A percentile compares a stretch with the other conserved stretches of the same genome.
Evolutionary conservation across 176 grass and related monocot genomes (phyloP).

Genomic region (Neostapfia colusana): DNA sequence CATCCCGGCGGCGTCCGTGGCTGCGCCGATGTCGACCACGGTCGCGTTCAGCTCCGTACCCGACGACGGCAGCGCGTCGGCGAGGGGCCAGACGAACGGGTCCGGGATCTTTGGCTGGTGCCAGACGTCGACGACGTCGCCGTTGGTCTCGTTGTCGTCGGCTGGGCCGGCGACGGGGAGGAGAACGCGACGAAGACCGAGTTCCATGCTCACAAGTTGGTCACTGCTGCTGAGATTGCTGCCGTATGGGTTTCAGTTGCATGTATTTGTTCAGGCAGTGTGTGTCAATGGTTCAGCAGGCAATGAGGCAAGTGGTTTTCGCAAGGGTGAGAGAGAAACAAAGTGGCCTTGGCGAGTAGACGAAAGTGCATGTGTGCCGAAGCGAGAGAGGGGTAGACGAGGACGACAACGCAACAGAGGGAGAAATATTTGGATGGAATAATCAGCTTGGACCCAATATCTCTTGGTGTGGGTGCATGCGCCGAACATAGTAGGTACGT

Average conservation of each 20-base stretch:
- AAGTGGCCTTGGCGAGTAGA: too few species aligned
- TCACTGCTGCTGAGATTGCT: background rate
- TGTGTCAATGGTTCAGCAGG: too few species aligned
- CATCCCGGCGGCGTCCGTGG: constrained; percentile 37
- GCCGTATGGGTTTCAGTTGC: background rate
- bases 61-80: constrained; percentile 32
- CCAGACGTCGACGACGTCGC: constrained; percentile 34
- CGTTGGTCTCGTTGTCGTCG: background rate
- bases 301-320: too few species aligned
- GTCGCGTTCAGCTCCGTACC: constrained; percentile 49
- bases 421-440: constrained; percentile 4
- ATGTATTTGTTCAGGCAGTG: too few species aligned
- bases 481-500: background rate
- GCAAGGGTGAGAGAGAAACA: too few species aligned
- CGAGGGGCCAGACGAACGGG: constrained; percentile 58
- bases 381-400: background rate
- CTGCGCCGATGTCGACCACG: constrained; percentile 48
- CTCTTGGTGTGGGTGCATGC: background rate
- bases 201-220: background rate
- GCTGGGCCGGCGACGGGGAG: background rate
- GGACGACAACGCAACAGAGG: background rate
- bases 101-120: constrained; percentile 52
- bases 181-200: background rate
- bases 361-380: too few species aligned
- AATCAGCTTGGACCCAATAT: background rate